A percentile compares a stretch with the other conserved stretches of the same genome.
phyloP scores from a whole-genome alignment of 2,329 filamentous ascomycete species.

The Aspergillus piperis region DNA sequence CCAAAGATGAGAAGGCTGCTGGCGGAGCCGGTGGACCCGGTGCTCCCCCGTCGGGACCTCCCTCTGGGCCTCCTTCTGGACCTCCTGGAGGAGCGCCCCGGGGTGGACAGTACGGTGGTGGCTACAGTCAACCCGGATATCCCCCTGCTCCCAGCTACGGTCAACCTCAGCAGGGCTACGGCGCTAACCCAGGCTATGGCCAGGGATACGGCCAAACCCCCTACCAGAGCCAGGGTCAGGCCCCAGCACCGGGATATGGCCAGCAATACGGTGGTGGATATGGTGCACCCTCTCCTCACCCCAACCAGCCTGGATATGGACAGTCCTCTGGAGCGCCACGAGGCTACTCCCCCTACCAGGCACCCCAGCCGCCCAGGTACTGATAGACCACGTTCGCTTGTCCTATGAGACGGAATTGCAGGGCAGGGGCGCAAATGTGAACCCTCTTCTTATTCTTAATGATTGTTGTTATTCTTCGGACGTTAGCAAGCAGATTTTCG shows the following conservation, averaged over 20 bases:
- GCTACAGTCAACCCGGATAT: constrained; percentile 26
- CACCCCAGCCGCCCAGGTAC: constrained; percentile 30
- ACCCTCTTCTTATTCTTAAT: neutral
- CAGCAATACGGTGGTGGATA: constrained; percentile 28
- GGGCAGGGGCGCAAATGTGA: too few relatives aligned
- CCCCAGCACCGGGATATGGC: constrained; percentile 23
- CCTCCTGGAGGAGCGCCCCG: constrained; percentile 25
- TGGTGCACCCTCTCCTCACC: constrained; percentile 20
- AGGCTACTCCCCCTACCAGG: constrained; percentile 24
- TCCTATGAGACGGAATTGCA: too few relatives aligned
- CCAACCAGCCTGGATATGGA: constrained; percentile 18
- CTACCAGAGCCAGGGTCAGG: constrained; percentile 16
- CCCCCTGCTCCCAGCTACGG: constrained; percentile 24
- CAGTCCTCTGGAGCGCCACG: constrained; percentile 13
- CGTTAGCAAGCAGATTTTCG: too few relatives aligned
- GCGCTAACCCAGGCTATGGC: constrained; percentile 8
- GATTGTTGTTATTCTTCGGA: neutral
- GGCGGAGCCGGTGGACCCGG: constrained; percentile 29
- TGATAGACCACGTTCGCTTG: neutral
- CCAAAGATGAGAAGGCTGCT: constrained; percentile 62
- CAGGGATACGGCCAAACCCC: constrained; percentile 12
- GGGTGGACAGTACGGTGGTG: constrained; percentile 42
- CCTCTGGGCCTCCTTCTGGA: constrained; percentile 11
- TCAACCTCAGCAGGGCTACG: constrained; percentile 27
- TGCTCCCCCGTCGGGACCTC: constrained; percentile 14